Conservation (phyloP, 441 rosid genomes). For the Populus trichocarpa region DNA sequence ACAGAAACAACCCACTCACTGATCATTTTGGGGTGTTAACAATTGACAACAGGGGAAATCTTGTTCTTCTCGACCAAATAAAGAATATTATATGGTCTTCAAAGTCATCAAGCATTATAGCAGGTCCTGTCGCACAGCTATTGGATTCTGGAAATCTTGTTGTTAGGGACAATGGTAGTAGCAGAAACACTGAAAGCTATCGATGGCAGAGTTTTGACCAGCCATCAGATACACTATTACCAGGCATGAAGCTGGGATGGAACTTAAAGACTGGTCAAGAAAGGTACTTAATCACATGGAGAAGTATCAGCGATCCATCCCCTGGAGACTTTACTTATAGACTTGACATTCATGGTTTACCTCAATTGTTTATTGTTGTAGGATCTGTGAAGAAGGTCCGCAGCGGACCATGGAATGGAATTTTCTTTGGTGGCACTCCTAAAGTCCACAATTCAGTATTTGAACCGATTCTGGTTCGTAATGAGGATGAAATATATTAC, state of each 20-base stretch:
- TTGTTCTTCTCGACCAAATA: conserved; percentile 13
- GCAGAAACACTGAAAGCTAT: neutral
- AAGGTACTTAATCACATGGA: neutral
- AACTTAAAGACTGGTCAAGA: conserved; percentile 8
- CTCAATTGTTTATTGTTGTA: neutral
- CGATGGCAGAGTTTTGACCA: conserved; percentile 27
- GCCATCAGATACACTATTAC: conserved; percentile 13
- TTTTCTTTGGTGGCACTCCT: conserved; percentile 9
- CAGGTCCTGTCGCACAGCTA: conserved; percentile 13
- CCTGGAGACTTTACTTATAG: neutral
- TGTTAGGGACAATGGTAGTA: conserved; percentile 10
- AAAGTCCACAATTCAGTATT: neutral
- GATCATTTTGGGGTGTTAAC: conserved; percentile 19
- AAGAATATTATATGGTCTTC: conserved; percentile 24
- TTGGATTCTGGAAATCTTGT: conserved; percentile 23
- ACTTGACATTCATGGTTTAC: conserved; percentile 16
- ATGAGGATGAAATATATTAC: conserved; percentile 19
- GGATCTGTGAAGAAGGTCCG: neutral
- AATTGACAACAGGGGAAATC: conserved; percentile 7
- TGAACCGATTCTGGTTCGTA: conserved; percentile 4
- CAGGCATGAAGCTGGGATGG: conserved; percentile 27
- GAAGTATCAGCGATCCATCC: neutral
- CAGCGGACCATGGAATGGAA: conserved; percentile 27
- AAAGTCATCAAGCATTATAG: neutral
- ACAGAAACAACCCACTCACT: conserved; percentile 18